Evolutionary conservation across 305 asterid species (phyloP).

Genomic region (Fraxinus greggii): DNA sequence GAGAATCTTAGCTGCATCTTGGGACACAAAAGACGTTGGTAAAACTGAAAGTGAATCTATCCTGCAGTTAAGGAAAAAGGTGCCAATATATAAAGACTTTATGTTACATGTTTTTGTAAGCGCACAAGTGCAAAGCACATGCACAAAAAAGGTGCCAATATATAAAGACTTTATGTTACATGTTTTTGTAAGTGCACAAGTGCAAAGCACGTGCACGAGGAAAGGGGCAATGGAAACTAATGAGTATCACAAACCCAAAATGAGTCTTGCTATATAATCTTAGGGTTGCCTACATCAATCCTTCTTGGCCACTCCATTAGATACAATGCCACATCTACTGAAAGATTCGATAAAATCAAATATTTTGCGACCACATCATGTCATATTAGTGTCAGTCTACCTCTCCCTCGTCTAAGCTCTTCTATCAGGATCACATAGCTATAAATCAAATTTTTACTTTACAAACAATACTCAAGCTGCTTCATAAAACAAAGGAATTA

Average conservation of each 20-base stretch:
- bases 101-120: not conserved
- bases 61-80: constrained; percentile 47
- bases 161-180: not conserved
- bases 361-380: not conserved
- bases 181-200: not conserved
- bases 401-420: not conserved
- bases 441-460: not conserved
- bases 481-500: not conserved
- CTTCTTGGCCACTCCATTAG: not conserved
- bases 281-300: not conserved
- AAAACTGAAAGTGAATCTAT: constrained; percentile 80
- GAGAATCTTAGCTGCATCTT: constrained; percentile 83
- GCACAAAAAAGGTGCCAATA: not conserved
- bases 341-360: not conserved
- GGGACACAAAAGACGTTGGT: constrained; percentile 74
- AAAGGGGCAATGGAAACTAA: constrained; percentile 17
- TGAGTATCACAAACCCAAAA: constrained; percentile 20
- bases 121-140: not conserved
- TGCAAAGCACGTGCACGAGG: not conserved
- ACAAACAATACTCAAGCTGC: not conserved
- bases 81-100: not conserved
- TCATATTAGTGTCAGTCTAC: not conserved
- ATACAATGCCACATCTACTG: not conserved
- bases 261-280: not conserved
- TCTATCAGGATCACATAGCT: not conserved